Conservation (phyloP, 1,139 yeast genomes). For the Suhomyces choctaworum region DNA sequence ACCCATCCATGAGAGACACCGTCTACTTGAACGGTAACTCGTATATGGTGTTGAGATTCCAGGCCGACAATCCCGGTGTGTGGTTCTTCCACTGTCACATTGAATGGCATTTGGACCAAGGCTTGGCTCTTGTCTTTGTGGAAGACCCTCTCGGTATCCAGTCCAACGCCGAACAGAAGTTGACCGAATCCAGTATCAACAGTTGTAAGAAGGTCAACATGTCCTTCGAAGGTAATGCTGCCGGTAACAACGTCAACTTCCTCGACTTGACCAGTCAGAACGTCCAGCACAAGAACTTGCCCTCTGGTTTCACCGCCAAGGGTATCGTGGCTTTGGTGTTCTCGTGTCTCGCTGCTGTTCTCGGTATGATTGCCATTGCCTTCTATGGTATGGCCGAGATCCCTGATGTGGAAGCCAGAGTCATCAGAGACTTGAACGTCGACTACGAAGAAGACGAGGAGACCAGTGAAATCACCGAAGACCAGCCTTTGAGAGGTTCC, state of each 20-base stretch:
- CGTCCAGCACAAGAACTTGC: conserved; percentile 62
- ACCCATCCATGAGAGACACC: conserved; percentile 73
- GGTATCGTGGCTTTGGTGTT: conserved; percentile 87
- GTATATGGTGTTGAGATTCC: conserved; percentile 58
- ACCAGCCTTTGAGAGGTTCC: conserved; percentile 11
- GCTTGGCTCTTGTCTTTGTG: conserved; percentile 51
- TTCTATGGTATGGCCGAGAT: conserved; percentile 80
- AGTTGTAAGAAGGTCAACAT: conserved; percentile 21
- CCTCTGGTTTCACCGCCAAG: conserved; percentile 83
- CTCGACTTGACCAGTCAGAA: conserved; percentile 72
- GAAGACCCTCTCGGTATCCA: conserved; percentile 64
- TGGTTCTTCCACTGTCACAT: conserved; percentile 69
- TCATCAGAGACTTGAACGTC: conserved; percentile 49
- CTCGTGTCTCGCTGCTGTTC: conserved; percentile 74
- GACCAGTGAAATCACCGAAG: conserved; percentile 3
- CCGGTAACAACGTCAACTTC: conserved; percentile 65
- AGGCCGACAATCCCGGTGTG: conserved; percentile 61
- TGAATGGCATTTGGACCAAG: conserved; percentile 66
- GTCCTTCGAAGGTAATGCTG: conserved; percentile 71
- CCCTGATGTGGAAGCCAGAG: conserved; percentile 55
- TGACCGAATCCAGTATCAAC: conserved; percentile 38
- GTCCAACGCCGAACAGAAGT: conserved; percentile 40
- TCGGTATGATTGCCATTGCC: conserved; percentile 75
- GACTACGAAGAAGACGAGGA: conserved; percentile 27
- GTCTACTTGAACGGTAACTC: conserved; percentile 66